Percentiles rank a stretch among this genome's conserved stretches.
Evolutionary conservation across 495 filamentous ascomycete species (phyloP).

Genomic region (Gamarada debralockiae): DNA sequence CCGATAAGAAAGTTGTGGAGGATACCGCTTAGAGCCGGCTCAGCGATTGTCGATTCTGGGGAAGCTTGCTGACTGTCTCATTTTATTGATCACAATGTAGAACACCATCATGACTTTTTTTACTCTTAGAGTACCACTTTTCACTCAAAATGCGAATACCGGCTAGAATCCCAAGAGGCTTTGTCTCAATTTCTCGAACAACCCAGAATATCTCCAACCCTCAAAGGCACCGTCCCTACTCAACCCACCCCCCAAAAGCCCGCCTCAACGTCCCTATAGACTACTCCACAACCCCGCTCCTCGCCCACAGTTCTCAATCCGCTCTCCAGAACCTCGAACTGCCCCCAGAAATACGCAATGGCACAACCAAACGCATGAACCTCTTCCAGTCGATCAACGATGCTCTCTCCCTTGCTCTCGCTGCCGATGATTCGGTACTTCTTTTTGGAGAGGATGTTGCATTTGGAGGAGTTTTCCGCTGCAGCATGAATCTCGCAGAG

Average conservation of each 20-base stretch:
- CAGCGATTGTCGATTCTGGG: not conserved
- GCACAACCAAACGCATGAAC: constrained; percentile 79
- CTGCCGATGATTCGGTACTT: constrained; percentile 77
- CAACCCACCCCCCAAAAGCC: constrained; percentile 29
- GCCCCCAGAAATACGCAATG: constrained; percentile 56
- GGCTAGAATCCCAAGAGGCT: constrained; percentile 1
- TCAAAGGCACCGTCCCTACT: constrained; percentile 12
- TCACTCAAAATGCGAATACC: constrained; percentile 14
- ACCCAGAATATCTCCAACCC: not conserved
- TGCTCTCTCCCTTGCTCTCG: constrained; percentile 77
- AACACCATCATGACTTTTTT: no score
- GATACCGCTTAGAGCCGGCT: not conserved
- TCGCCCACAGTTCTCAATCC: constrained; percentile 71
- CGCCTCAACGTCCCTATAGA: constrained; percentile 83
- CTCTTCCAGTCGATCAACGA: constrained; percentile 91
- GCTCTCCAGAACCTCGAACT: constrained; percentile 64
- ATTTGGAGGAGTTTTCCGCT: constrained; percentile 95
- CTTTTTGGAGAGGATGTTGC: constrained; percentile 97
- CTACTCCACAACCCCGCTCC: constrained; percentile 75
- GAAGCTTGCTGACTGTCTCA: no score
- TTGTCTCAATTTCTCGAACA: not conserved
- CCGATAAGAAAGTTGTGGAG: no score
- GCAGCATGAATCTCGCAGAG: constrained; percentile 83
- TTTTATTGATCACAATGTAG: no score
- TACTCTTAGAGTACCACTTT: not conserved